Evolutionary conservation across 352 stramenopile species (phyloP).

Genomic region (Phytopythium chamaehyphon): DNA sequence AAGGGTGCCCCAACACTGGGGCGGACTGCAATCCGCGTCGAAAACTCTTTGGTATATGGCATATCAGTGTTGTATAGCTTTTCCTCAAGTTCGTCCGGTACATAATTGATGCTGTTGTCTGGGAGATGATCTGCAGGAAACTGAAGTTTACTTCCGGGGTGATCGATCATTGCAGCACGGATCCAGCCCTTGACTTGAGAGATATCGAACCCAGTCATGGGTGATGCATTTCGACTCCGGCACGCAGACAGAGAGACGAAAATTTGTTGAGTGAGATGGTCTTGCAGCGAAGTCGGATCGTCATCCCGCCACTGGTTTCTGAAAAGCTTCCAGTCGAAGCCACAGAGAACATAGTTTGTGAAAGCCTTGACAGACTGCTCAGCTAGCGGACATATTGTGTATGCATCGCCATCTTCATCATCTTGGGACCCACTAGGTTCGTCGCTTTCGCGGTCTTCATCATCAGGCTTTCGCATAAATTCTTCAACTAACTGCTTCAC

Average conservation of each 20-base stretch:
- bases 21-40: constrained; percentile 1
- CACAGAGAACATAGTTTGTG: constrained; percentile 14
- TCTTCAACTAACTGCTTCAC: constrained; percentile 55
- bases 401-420: not conserved
- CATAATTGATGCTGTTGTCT: too few species aligned
- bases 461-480: not conserved
- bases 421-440: not conserved
- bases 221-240: not conserved
- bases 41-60: not conserved
- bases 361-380: constrained; percentile 8
- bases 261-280: constrained; percentile 1
- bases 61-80: not conserved
- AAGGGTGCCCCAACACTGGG: not conserved
- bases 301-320: not conserved
- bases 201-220: not conserved
- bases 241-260: not conserved
- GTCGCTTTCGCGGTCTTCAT: not conserved
- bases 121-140: too few species aligned
- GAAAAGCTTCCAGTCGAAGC: constrained; percentile 52
- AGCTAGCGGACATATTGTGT: not conserved
- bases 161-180: not conserved
- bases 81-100: not conserved
- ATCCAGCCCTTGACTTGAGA: not conserved
- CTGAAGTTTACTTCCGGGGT: not conserved
- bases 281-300: not conserved